Evolutionary conservation across 164 flowering plant species (phyloP).

Genomic region (Umbilicus rupestris): DNA sequence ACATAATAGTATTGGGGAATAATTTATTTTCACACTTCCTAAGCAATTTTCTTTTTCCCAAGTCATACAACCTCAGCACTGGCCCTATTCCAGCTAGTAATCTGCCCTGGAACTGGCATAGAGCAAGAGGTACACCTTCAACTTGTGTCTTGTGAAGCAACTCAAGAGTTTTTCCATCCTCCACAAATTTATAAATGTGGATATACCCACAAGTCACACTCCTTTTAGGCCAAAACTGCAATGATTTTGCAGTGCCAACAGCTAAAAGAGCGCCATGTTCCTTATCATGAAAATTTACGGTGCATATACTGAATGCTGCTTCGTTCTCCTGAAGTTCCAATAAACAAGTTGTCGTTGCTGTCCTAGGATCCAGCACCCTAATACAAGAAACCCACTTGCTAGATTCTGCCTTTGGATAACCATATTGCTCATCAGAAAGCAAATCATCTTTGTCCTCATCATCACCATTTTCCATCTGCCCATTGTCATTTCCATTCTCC

Average conservation of each 20-base stretch:
- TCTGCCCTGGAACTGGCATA: conserved; percentile 92
- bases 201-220: conserved; percentile 57
- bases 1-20: conserved; percentile 75
- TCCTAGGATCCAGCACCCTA: conserved; percentile 86
- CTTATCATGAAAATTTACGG: conserved; percentile 93
- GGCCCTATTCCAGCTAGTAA: conserved; percentile 92
- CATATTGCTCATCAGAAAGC: conserved; percentile 94
- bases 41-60: conserved; percentile 81
- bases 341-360: conserved; percentile 71
- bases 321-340: conserved; percentile 97
- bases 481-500: conserved; percentile 71
- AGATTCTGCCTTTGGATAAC: conserved; percentile 93
- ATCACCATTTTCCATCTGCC: conserved; percentile 88
- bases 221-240: conserved; percentile 85
- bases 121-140: conserved; percentile 89
- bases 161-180: conserved; percentile 84
- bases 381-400: conserved; percentile 97
- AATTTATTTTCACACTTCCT: conserved; percentile 97
- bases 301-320: conserved; percentile 91
- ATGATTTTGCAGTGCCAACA: conserved; percentile 89
- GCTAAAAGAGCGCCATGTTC: conserved; percentile 95
- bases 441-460: conserved; percentile 80
- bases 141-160: conserved; percentile 96
- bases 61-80: conserved; percentile 82
- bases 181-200: conserved; percentile 87